Evolutionary conservation across 108 stramenopile species (phyloP).

Genomic region (Discostella pseudostelligera): DNA sequence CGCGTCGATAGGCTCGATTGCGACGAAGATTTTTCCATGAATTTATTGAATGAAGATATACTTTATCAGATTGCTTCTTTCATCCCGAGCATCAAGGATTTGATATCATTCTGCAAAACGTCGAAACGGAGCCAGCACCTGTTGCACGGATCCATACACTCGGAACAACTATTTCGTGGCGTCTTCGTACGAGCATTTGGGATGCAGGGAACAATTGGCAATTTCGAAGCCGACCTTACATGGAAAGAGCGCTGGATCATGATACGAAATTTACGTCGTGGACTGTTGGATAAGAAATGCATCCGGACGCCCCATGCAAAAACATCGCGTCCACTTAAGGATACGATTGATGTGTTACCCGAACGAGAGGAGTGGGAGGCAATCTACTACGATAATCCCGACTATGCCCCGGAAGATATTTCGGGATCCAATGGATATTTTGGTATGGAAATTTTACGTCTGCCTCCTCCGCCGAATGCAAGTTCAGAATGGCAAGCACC

Average conservation of each 20-base stretch:
- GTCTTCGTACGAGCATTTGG: slow-evolving; percentile 29
- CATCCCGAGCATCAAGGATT: slow-evolving; percentile 8
- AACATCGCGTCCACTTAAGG: not conserved
- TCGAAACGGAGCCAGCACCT: slow-evolving; percentile 22
- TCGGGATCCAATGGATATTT: slow-evolving; percentile 33
- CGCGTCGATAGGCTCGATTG: not conserved
- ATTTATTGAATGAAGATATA: slow-evolving; percentile 28
- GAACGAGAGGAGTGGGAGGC: slow-evolving; percentile 27
- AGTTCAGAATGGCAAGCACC: slow-evolving; percentile 28
- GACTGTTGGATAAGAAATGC: slow-evolving; percentile 3
- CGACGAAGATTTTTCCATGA: slow-evolving; percentile 21
- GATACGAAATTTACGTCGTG: slow-evolving; percentile 20
- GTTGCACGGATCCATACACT: slow-evolving; percentile 11
- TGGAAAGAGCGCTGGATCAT: slow-evolving; percentile 37
- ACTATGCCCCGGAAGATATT: not conserved
- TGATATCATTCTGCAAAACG: slow-evolving; percentile 31
- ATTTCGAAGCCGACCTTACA: slow-evolving; percentile 23
- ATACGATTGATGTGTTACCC: slow-evolving; percentile 25
- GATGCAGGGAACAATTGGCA: slow-evolving; percentile 2
- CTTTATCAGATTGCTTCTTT: slow-evolving; percentile 32
- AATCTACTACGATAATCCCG: slow-evolving; percentile 43
- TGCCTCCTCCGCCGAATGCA: slow-evolving; percentile 37
- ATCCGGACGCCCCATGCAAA: too few species aligned
- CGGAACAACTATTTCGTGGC: slow-evolving; percentile 29
- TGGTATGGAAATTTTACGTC: slow-evolving; percentile 27